phyloP scores from a whole-genome alignment of 139 green algal species.

The Zygnema cylindricum region DNA sequence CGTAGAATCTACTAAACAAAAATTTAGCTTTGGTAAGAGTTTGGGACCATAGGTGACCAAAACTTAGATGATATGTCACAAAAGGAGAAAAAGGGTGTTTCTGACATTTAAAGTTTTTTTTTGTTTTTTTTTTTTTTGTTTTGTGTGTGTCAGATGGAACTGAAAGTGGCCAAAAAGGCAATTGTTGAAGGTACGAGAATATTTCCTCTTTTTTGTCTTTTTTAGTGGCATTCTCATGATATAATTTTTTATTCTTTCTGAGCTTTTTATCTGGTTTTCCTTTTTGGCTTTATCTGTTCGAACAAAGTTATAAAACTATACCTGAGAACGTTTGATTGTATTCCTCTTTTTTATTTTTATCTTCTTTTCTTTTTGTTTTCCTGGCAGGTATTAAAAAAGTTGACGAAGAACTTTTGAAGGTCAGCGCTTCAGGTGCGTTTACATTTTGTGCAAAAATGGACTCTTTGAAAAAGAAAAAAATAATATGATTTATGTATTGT shows the following conservation, averaged over 20 bases:
- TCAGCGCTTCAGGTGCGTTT: slow-evolving; percentile 57
- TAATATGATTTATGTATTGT: no score
- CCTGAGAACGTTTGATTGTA: slow-evolving; percentile 3
- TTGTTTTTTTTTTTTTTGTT: slow-evolving; percentile 17
- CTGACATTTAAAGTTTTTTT: no score
- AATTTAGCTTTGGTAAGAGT: no score
- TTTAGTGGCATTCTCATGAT: no score
- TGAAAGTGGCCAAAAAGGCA: slow-evolving; percentile 58
- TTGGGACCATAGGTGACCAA: no score
- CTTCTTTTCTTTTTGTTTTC: neutral
- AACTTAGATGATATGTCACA: no score
- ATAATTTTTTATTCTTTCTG: no score
- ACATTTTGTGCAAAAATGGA: no score
- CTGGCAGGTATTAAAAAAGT: slow-evolving; percentile 63
- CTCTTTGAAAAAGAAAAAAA: no score
- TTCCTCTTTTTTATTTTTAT: neutral
- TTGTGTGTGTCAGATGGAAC: slow-evolving; percentile 28
- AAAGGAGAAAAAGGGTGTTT: no score
- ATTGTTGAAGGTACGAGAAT: slow-evolving; percentile 48
- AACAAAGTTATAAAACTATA: neutral
- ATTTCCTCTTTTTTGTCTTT: neutral
- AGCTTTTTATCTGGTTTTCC: no score
- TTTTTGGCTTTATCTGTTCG: neutral
- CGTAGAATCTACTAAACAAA: no score
- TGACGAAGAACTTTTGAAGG: slow-evolving; percentile 62